Percentiles rank a stretch among this genome's conserved stretches.
These are phyloP conservation scores for Dothiorella sarmentorum DNA, from an alignment of 2,329 filamentous ascomycete species.

Conservation along the genomic window DNA sequence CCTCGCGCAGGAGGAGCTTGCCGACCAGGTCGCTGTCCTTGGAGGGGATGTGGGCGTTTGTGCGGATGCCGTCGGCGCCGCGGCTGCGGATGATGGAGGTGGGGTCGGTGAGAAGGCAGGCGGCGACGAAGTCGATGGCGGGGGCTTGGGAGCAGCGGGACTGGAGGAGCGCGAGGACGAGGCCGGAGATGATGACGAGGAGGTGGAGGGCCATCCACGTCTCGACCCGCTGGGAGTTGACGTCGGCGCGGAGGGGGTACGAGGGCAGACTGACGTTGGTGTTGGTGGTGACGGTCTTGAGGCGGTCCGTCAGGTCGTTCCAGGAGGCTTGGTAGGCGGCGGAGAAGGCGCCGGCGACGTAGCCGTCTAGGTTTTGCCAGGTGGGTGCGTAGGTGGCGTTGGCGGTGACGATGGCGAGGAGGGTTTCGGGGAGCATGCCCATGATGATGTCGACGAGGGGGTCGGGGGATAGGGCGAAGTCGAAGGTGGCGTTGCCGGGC, in stretches of 20 bases:
- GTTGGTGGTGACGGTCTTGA: not conserved
- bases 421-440: slow-evolving; percentile 11
- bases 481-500: not conserved
- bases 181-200: not conserved
- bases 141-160: not conserved
- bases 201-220: slow-evolving; percentile 4
- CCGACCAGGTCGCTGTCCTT: not conserved
- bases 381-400: slow-evolving; percentile 13
- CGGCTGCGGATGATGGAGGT: not conserved
- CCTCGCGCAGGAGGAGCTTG: not conserved
- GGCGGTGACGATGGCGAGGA: slow-evolving; percentile 9
- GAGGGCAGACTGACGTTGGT: not conserved
- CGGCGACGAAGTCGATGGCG: not conserved
- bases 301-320: slow-evolving; percentile 14
- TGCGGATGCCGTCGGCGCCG: not conserved
- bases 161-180: not conserved
- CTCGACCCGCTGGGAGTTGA: not conserved
- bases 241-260: not conserved
- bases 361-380: not conserved
- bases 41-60: not conserved
- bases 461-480: not conserved
- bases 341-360: not conserved
- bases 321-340: slow-evolving; percentile 7
- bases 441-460: not conserved
- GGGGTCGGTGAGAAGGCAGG: not conserved